Evolutionary conservation across 2,329 filamentous ascomycete species (phyloP), one percentile per base, ranked within the genome.

Genomic region (Fusarium euwallaceae): DNA sequence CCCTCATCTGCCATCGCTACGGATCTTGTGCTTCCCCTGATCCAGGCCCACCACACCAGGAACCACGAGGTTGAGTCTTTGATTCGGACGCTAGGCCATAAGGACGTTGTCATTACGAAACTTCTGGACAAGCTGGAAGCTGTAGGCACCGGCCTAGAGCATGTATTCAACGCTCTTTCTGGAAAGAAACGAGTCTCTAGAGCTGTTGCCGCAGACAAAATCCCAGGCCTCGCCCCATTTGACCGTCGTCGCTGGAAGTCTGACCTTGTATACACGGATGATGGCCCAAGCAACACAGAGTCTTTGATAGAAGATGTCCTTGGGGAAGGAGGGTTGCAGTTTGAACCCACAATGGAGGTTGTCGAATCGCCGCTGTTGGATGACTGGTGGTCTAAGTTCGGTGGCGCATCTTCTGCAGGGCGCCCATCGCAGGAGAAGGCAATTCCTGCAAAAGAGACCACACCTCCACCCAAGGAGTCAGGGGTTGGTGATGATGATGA

Each of bases 81-180:
- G 6, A 67, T 85, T 12, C 74, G 81, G 2, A 80, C 82, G 6
- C 79, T 91, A 12, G 80, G 78, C 10, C 85, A 89, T 27, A 90
- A 91, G 76, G 89, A 91, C 70, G 79, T 80, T 3, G 82, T 90
- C 20, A 85, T 91, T 43, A 79, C 79, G 12, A 88, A 86, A 70
- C 79, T 91, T 17, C 74, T 87, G 5, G 88, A 90, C 75, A 90
- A 90, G 79, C 80, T 91, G 1, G 88, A 88, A 67, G 84, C 85
- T 2, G 84, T 86, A 61, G 87, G 88, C 3, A 87, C 83, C 0
- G 86, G 88, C 0, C 78, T 90, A 10, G 89, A 90, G 67, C 83
- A 88, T 70, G 82, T 90, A 11, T 91, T 91, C 78, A 86, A 86
- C 36, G 75, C 84, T 7, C 80, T 90, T 4, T 85, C 87, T 4